These are phyloP conservation scores for Lagerstroemia speciosa DNA, from an alignment of 345 rosid genomes.

Conservation along the genomic window DNA sequence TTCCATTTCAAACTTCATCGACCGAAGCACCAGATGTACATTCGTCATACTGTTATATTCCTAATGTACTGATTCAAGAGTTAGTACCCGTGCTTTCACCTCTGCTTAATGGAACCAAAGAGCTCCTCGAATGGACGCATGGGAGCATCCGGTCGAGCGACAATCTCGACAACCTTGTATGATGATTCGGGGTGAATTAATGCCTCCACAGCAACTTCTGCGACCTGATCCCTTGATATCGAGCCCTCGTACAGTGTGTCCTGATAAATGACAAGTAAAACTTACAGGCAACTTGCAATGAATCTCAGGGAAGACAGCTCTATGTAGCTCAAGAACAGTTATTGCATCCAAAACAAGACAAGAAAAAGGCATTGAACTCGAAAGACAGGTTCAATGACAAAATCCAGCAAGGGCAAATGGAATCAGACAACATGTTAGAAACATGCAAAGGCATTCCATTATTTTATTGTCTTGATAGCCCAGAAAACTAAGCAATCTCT, in stretches of 20 bases:
- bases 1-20: not conserved
- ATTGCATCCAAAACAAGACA: not conserved
- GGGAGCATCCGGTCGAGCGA: slow-evolving; percentile 61
- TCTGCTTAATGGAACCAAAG: slow-evolving; percentile 52
- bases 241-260: slow-evolving; percentile 69
- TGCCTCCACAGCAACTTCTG: slow-evolving; percentile 80
- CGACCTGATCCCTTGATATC: slow-evolving; percentile 79
- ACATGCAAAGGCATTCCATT: not conserved
- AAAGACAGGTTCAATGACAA: no score
- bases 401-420: no score
- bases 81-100: slow-evolving; percentile 6
- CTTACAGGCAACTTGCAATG: not conserved
- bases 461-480: not conserved
- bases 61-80: not conserved
- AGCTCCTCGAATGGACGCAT: slow-evolving; percentile 53
- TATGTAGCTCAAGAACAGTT: not conserved
- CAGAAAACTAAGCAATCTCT: not conserved
- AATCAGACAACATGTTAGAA: no score
- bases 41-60: not conserved
- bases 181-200: slow-evolving; percentile 49
- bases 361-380: not conserved
- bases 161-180: slow-evolving; percentile 74
- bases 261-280: slow-evolving; percentile 19
- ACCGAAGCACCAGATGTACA: not conserved
- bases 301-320: not conserved